phyloP scores from a whole-genome alignment of 495 filamentous ascomycete species.

The Recurvomyces mirabilis region DNA sequence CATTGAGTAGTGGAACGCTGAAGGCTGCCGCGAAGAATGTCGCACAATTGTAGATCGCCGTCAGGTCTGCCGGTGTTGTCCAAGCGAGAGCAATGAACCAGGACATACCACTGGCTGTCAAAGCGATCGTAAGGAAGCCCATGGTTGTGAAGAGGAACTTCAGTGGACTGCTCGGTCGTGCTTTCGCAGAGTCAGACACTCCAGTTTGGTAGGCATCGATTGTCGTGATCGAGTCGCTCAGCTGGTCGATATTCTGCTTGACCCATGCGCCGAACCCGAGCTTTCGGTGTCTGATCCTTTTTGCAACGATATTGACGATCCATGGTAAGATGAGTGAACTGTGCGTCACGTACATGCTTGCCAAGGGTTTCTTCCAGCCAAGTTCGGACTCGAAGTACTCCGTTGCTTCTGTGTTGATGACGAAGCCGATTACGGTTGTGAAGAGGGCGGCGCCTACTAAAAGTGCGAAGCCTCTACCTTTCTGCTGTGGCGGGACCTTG shows the following conservation, averaged over 20 bases:
- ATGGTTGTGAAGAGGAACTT: constrained; percentile 15
- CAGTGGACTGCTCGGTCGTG: constrained; percentile 8
- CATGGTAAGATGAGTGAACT: constrained; percentile 18
- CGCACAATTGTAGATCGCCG: constrained; percentile 21
- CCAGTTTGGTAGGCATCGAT: constrained; percentile 16
- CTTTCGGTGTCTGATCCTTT: constrained; percentile 5
- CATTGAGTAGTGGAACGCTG: constrained; percentile 18
- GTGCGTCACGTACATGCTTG: constrained; percentile 18
- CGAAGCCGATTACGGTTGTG: constrained; percentile 14
- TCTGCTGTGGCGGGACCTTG: neutral
- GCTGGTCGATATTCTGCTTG: constrained; percentile 13
- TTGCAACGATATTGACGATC: constrained; percentile 8
- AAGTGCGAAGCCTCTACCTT: neutral
- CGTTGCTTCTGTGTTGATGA: constrained; percentile 18
- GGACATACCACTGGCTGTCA: constrained; percentile 12
- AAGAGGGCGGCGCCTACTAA: constrained; percentile 7
- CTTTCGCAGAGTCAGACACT: constrained; percentile 5
- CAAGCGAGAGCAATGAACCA: constrained; percentile 18
- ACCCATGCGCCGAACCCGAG: constrained; percentile 10
- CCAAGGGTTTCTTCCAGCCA: constrained; percentile 20
- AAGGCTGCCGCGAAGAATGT: constrained; percentile 22
- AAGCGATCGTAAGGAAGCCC: constrained; percentile 11
- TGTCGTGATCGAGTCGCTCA: constrained; percentile 10
- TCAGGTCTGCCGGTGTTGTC: constrained; percentile 20
- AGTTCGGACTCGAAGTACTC: constrained; percentile 18